Conservation (phyloP, 2,329 filamentous ascomycete species). For the Fusarium marasasianum region DNA sequence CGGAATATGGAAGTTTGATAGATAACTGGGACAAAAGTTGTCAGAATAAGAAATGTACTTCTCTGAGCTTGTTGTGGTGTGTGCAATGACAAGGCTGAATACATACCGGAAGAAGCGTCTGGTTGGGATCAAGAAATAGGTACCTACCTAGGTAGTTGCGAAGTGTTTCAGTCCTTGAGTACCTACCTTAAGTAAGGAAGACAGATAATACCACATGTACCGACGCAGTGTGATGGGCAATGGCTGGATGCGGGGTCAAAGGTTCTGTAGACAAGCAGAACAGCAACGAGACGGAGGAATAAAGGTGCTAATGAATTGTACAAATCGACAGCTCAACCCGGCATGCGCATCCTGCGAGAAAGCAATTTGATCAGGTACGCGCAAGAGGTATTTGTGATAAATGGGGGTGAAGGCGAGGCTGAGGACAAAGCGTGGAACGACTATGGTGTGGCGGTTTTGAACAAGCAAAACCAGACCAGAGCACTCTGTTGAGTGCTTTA, state of each 20-base stretch:
- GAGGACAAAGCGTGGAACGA: conserved; percentile 12
- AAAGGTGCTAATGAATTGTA: conserved; percentile 30
- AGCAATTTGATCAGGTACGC: neutral
- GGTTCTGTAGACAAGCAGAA: conserved; percentile 11
- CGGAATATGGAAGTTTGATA: conserved; percentile 2
- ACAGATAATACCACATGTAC: conserved; percentile 7
- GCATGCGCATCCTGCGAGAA: neutral
- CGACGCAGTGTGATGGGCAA: conserved; percentile 15
- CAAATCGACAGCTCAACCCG: conserved; percentile 15
- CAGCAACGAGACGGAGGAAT: conserved; percentile 17
- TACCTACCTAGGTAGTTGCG: neutral
- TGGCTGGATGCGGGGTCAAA: conserved; percentile 37
- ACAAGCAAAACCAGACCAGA: conserved; percentile 15
- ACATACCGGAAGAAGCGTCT: conserved; percentile 21
- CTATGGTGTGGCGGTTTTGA: conserved; percentile 27
- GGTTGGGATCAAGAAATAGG: conserved; percentile 20
- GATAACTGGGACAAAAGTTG: conserved; percentile 1
- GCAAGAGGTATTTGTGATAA: conserved; percentile 3
- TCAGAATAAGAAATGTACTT: conserved; percentile 9
- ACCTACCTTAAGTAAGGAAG: neutral
- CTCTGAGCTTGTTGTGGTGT: neutral
- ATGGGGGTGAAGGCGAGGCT: conserved; percentile 12
- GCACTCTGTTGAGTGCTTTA: neutral
- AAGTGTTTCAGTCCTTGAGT: conserved; percentile 30
- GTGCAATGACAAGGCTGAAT: conserved; percentile 1